Conservation (phyloP, 805 yeast genomes). For the Torulaspora indica region DNA sequence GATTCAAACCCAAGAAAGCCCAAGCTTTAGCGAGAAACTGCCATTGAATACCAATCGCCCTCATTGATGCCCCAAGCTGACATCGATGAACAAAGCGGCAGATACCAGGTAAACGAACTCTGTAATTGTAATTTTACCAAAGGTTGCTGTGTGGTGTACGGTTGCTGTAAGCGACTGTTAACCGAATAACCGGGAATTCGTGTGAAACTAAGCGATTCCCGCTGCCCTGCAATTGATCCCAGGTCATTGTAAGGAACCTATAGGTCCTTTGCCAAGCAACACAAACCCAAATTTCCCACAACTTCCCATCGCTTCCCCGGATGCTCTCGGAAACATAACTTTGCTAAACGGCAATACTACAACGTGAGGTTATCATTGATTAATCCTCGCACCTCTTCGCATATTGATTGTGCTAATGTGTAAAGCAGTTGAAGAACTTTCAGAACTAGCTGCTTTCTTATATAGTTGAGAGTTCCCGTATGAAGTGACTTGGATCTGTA, state of each 20-base stretch:
- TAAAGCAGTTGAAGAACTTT: neutral
- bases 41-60: neutral
- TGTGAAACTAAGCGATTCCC: neutral
- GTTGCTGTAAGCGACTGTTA: constrained; percentile 9
- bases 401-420: neutral
- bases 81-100: neutral
- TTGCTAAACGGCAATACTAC: neutral
- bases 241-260: constrained; percentile 12
- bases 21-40: neutral
- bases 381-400: neutral
- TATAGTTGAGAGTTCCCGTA: neutral
- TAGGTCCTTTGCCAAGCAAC: constrained; percentile 1
- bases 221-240: neutral
- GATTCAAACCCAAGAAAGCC: constrained; percentile 12
- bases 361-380: constrained; percentile 1
- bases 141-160: constrained; percentile 12
- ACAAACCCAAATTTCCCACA: neutral
- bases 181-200: neutral
- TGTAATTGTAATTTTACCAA: constrained; percentile 5
- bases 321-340: neutral
- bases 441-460: neutral
- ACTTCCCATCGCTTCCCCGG: constrained; percentile 6
- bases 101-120: neutral
- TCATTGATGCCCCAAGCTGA: neutral
- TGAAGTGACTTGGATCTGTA: neutral